These are phyloP conservation scores for Poronia punctata DNA, from an alignment of 495 filamentous ascomycete species.

Conservation along the genomic window DNA sequence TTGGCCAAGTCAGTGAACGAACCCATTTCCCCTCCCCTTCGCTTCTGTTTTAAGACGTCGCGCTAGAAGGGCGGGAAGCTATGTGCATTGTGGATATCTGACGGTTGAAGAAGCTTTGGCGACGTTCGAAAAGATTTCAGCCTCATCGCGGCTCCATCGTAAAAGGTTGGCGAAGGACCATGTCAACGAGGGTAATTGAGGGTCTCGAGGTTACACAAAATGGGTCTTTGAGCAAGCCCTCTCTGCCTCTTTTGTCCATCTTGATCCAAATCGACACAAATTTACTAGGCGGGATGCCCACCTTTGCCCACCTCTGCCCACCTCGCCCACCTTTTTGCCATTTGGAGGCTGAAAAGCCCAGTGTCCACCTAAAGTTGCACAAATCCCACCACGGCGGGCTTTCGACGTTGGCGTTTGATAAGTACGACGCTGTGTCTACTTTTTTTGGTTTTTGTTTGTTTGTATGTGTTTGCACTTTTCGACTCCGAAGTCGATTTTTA, in stretches of 20 bases:
- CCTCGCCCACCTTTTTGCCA: constrained; percentile 18
- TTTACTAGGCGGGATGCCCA: constrained; percentile 14
- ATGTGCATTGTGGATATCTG: constrained; percentile 8
- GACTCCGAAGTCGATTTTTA: no score
- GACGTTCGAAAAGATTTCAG: constrained; percentile 13
- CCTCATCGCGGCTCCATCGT: constrained; percentile 18
- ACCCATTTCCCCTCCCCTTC: no score
- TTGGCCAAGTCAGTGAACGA: no score
- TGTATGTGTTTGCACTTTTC: no score
- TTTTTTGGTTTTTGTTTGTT: no score
- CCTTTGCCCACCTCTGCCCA: constrained; percentile 7
- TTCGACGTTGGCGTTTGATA: not conserved
- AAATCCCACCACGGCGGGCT: constrained; percentile 22
- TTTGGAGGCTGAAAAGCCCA: constrained; percentile 24
- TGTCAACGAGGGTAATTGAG: constrained; percentile 25
- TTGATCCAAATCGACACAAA: constrained; percentile 17
- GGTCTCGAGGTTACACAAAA: constrained; percentile 24
- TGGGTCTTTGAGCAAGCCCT: constrained; percentile 20
- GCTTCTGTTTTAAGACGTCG: not conserved
- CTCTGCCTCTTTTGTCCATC: constrained; percentile 19
- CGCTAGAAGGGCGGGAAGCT: constrained; percentile 1
- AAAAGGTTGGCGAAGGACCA: constrained; percentile 24
- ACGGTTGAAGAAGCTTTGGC: constrained; percentile 6
- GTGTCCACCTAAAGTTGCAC: constrained; percentile 26
- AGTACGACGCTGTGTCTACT: no score